Conservation (phyloP, 2,329 filamentous ascomycete species). For the Aspergillus texensis region DNA sequence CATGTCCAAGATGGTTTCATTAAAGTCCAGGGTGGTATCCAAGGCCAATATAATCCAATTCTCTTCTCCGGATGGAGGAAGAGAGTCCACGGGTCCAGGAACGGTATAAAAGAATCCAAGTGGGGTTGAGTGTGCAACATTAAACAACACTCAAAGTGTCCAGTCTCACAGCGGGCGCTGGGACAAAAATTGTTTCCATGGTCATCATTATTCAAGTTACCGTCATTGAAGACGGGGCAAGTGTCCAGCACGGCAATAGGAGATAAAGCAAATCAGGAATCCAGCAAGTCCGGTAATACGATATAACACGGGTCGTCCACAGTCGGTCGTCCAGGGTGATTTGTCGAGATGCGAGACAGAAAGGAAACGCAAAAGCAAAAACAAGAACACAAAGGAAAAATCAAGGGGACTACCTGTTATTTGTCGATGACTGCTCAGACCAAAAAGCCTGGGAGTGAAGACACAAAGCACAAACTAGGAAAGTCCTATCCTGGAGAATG, state of each 20-base stretch:
- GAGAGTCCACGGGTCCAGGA: slow-evolving; percentile 23
- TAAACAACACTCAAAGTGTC: slow-evolving; percentile 44
- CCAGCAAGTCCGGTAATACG: slow-evolving; percentile 13
- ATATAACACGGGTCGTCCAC: slow-evolving; percentile 15
- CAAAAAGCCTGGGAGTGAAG: slow-evolving; percentile 26
- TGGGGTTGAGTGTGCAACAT: slow-evolving; percentile 38
- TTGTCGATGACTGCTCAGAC: slow-evolving; percentile 30
- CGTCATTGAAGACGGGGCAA: slow-evolving; percentile 21
- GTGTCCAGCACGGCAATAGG: slow-evolving; percentile 17
- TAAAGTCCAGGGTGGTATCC: slow-evolving; percentile 16
- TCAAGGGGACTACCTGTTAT: slow-evolving; percentile 48
- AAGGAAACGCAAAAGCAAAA: slow-evolving; percentile 19
- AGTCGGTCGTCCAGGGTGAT: slow-evolving; percentile 3
- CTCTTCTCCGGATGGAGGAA: slow-evolving; percentile 32
- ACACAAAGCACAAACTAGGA: slow-evolving; percentile 34
- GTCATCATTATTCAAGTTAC: slow-evolving; percentile 28
- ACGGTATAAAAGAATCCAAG: slow-evolving; percentile 24
- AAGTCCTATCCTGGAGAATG: slow-evolving; percentile 37
- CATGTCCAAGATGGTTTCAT: background rate
- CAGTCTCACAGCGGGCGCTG: slow-evolving; percentile 38
- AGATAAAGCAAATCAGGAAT: slow-evolving; percentile 8
- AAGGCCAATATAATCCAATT: slow-evolving; percentile 20
- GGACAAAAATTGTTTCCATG: slow-evolving; percentile 23
- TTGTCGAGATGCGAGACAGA: slow-evolving; percentile 19
- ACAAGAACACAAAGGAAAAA: slow-evolving; percentile 28